These are phyloP conservation scores for Silene conica DNA, from an alignment of 148 eudicot species.

Conservation along the genomic window DNA sequence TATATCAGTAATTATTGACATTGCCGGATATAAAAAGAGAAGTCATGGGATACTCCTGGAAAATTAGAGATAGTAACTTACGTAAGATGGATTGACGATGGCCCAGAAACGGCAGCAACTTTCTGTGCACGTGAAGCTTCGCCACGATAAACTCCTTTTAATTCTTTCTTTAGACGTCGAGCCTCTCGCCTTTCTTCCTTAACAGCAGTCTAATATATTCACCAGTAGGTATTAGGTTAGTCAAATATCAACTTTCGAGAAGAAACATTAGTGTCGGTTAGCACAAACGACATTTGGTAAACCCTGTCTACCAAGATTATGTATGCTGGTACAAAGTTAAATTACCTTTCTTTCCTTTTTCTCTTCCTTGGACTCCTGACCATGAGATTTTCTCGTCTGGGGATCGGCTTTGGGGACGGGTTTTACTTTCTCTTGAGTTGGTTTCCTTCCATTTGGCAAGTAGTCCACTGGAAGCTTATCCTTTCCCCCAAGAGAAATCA, in stretches of 20 bases:
- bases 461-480: slow-evolving; percentile 71
- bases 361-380: slow-evolving; percentile 92
- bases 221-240: not conserved
- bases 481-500: slow-evolving; percentile 76
- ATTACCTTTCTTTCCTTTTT: slow-evolving; percentile 94
- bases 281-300: not conserved
- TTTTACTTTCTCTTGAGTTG: slow-evolving; percentile 44
- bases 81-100: slow-evolving; percentile 85
- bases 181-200: slow-evolving; percentile 91
- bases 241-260: not conserved
- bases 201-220: slow-evolving; percentile 58
- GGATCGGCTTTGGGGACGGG: slow-evolving; percentile 35
- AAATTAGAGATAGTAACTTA: slow-evolving; percentile 20
- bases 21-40: not conserved
- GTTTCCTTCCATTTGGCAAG: slow-evolving; percentile 53
- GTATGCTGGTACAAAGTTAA: not conserved
- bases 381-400: slow-evolving; percentile 50
- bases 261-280: not conserved
- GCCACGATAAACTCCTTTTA: slow-evolving; percentile 57
- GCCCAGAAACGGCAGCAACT: slow-evolving; percentile 81
- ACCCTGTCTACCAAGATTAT: not conserved
- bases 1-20: not conserved
- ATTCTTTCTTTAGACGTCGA: slow-evolving; percentile 68
- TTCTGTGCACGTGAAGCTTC: slow-evolving; percentile 87
- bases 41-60: not conserved